These are phyloP conservation scores for Boletus rex-veris DNA, from an alignment of 768 basidiomycete genomes.

Conservation along the genomic window DNA sequence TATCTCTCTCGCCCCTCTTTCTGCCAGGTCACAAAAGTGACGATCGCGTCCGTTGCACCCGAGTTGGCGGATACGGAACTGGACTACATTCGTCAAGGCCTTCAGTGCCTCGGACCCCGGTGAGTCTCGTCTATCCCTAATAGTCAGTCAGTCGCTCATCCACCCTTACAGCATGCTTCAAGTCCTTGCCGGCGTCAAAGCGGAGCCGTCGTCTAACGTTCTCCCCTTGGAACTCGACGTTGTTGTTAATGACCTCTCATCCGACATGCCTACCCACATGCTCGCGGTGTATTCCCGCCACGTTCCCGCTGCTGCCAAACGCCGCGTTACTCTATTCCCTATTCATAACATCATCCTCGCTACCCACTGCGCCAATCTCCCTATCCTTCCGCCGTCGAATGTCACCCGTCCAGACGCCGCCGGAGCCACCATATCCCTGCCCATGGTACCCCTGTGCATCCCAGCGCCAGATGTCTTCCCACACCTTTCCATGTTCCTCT, in stretches of 20 bases:
- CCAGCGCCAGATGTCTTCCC: conserved; percentile 71
- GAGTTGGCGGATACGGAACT: conserved; percentile 24
- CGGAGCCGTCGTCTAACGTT: conserved; percentile 12
- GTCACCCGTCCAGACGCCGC: conserved; percentile 7
- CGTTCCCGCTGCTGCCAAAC: conserved; percentile 21
- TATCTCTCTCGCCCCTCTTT: conserved; percentile 22
- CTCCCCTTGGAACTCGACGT: conserved; percentile 30
- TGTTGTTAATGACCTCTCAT: conserved; percentile 28
- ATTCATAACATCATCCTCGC: conserved; percentile 37
- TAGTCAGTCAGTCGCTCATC: conserved; percentile 7
- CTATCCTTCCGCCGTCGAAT: conserved; percentile 15
- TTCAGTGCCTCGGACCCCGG: conserved; percentile 28
- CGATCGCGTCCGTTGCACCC: conserved; percentile 22
- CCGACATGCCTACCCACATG: conserved; percentile 33
- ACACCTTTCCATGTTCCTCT: conserved; percentile 62
- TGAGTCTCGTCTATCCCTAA: conserved; percentile 2
- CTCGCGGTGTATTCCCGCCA: conserved; percentile 29
- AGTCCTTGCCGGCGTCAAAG: conserved; percentile 29
- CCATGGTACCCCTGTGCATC: conserved; percentile 66
- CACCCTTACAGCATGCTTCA: conserved; percentile 25
- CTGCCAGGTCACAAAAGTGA: conserved; percentile 9
- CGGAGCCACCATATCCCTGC: conserved; percentile 37
- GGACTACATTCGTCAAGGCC: conserved; percentile 27
- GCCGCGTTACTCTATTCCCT: conserved; percentile 35
- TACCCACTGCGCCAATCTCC: conserved; percentile 29